Conservation (phyloP, 495 filamentous ascomycete species). For the Aspergillus taichungensis region DNA sequence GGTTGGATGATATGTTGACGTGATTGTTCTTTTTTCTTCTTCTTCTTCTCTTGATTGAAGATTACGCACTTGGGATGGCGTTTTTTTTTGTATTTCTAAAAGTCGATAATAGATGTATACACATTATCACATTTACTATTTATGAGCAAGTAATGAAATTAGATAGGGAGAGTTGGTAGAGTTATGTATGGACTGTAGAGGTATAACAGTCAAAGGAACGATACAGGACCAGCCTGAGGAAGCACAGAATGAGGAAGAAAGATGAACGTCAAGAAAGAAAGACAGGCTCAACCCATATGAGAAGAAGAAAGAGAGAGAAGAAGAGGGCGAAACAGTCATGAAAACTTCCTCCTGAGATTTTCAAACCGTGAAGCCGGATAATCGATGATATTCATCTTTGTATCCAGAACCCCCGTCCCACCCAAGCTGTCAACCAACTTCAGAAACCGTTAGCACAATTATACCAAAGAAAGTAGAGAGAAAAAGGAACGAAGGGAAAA, state of each 20-base stretch:
- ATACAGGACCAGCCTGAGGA: too few relatives aligned
- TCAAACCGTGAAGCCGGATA: slow-evolving; percentile 63
- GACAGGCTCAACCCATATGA: too few relatives aligned
- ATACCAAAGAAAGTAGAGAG: background rate
- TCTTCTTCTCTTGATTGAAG: background rate
- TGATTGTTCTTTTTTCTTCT: slow-evolving; percentile 25
- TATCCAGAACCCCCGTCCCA: slow-evolving; percentile 34
- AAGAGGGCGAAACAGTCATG: background rate
- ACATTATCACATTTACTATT: background rate
- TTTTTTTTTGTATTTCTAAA: background rate
- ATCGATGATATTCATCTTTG: slow-evolving; percentile 47
- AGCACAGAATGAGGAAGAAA: too few relatives aligned
- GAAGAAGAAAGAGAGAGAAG: too few relatives aligned
- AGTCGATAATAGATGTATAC: background rate
- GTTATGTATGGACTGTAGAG: too few relatives aligned
- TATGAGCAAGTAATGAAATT: background rate
- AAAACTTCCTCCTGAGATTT: slow-evolving; percentile 46
- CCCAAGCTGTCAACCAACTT: slow-evolving; percentile 27
- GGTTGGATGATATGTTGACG: slow-evolving; percentile 81
- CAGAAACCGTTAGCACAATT: background rate
- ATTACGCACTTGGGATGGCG: too few relatives aligned
- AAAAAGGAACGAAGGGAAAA: background rate
- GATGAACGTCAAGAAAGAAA: too few relatives aligned
- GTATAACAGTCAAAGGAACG: too few relatives aligned
- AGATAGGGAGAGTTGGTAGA: too few relatives aligned